Conservation (phyloP, 2,329 filamentous ascomycete genomes). For the Fusarium acutatum region DNA sequence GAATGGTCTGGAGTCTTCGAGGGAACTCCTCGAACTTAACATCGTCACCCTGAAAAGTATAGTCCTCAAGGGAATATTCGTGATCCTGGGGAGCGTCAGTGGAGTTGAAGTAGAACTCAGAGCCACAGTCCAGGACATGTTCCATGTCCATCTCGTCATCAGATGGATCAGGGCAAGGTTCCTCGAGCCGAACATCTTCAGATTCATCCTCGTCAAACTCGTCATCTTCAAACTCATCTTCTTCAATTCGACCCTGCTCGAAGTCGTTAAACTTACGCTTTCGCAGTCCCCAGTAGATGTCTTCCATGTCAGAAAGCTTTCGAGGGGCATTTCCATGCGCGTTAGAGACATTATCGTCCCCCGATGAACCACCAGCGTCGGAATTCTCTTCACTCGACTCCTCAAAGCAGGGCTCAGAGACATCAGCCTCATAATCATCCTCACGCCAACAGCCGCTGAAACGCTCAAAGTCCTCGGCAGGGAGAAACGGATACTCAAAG, state of each 20-base stretch:
- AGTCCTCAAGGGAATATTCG: too few relatives aligned
- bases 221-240: background rate
- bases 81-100: background rate
- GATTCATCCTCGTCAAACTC: background rate
- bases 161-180: background rate
- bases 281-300: background rate
- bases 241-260: background rate
- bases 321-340: background rate
- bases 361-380: background rate
- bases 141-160: background rate
- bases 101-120: background rate
- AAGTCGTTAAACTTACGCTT: background rate
- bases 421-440: background rate
- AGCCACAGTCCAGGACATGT: background rate
- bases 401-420: background rate
- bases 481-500: background rate
- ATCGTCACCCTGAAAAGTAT: background rate
- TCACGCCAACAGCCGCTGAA: background rate
- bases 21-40: background rate
- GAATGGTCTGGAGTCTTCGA: background rate
- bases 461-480: background rate
- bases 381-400: background rate
- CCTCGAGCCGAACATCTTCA: background rate
- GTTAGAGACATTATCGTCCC: background rate
- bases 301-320: background rate